Base-by-base conservation (phyloP, 177 flowering plant species). In the Vitis hybrid region DNA sequence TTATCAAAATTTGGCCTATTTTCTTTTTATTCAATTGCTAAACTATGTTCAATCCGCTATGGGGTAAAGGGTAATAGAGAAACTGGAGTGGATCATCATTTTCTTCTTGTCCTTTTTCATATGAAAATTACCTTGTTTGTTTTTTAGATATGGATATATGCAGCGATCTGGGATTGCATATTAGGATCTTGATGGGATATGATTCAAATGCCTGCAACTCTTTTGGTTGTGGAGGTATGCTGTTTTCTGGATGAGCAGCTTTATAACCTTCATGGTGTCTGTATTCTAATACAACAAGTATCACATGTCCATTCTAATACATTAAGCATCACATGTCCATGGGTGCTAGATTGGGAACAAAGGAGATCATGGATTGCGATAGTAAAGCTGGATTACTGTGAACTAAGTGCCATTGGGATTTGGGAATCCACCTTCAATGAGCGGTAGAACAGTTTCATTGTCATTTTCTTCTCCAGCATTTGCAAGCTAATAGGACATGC, bases 151-250 rank as follows among this genome's bases (percentile, higher is more conserved):
- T 81, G 89, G 91, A 82, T 86, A 78, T 79, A 67, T 89, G 92
- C 88, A 75, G 94, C 89, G 69, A 72, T 82, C 76, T 87, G 88
- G 89, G 93, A 86, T 89, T 91, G 89, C 90, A 80, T 82, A 77
- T 84, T 88, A 92, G 91, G 87, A 87, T 85, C 89, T 81, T 86
- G 86, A 69, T 81, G 84, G 93, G 82, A 87, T 84, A 69, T 83
- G 88, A 77, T 86, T 84, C 89, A 80, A 77, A 82, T 92, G 89
- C 85, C 79, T 87, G 78, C 87, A 83, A 79, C 79, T 79, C 80
- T 76, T 82, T 82, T 79, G 83, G 87, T 84, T 83, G 85, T 81
- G 79, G 90, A 90, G 97, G 97, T 90, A 93, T 88, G 98, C 80
- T 83, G 87, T 83, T 83, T 80, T 79, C 66, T 73, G 76, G 84